These are phyloP conservation scores for Senna tora DNA, from an alignment of 306 rosid species.

Conservation along the genomic window DNA sequence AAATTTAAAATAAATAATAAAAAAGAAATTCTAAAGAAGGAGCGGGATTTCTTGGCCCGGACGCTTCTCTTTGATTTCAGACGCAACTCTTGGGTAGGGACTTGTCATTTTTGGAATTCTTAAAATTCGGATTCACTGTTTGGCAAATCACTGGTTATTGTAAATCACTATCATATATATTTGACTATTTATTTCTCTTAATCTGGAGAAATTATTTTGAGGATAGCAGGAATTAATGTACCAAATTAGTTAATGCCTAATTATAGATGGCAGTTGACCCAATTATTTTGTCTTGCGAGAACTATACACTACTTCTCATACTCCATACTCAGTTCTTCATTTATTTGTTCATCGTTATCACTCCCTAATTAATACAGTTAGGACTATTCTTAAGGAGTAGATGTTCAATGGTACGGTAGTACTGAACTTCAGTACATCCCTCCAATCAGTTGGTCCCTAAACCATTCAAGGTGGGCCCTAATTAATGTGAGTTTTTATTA, in stretches of 20 bases:
- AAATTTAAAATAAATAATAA: not conserved
- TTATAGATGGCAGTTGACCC: slow-evolving; percentile 32
- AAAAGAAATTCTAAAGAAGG: slow-evolving; percentile 17
- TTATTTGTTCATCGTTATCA: not conserved
- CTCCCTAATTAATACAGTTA: not conserved
- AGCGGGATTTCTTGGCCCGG: slow-evolving; percentile 52
- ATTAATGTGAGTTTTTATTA: too few species aligned
- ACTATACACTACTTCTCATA: not conserved
- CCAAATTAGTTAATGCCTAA: slow-evolving; percentile 36
- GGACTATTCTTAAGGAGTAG: not conserved
- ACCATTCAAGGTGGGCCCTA: too few species aligned
- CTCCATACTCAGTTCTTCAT: not conserved
- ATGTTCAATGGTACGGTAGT: too few species aligned
- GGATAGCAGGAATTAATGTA: slow-evolving; percentile 4
- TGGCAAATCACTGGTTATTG: slow-evolving; percentile 36
- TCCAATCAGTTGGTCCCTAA: too few species aligned
- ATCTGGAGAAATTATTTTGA: not conserved
- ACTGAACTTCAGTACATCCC: too few species aligned
- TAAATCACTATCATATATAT: slow-evolving; percentile 3
- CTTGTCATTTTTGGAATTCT: slow-evolving; percentile 35
- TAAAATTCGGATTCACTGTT: slow-evolving; percentile 43
- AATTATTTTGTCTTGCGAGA: not conserved
- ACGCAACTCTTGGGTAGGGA: slow-evolving; percentile 38
- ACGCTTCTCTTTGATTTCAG: slow-evolving; percentile 53
- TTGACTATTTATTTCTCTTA: slow-evolving; percentile 4